A percentile compares a stretch with the other conserved stretches of the same genome.
Conservation (phyloP, 352 stramenopile species). For the Globisporangium iwayamae region DNA sequence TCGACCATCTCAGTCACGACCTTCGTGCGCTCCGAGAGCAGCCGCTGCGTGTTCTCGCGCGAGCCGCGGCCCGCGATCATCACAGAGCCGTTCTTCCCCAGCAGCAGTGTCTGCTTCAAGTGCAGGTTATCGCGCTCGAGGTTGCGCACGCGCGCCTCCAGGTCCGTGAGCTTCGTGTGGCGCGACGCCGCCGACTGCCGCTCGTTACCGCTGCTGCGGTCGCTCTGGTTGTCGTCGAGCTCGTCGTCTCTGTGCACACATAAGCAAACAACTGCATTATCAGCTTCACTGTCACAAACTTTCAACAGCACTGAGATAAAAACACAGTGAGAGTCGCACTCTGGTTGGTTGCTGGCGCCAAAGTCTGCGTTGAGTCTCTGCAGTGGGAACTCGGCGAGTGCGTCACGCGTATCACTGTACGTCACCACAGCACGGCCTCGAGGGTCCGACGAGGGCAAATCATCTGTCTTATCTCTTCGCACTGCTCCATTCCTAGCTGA, state of each 20-base stretch:
- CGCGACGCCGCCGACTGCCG: slow-evolving; percentile 20
- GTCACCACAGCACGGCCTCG: neutral
- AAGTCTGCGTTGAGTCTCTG: slow-evolving; percentile 14
- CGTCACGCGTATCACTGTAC: neutral
- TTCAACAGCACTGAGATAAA: neutral
- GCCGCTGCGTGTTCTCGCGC: slow-evolving; percentile 41
- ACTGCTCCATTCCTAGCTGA: neutral
- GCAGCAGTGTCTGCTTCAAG: slow-evolving; percentile 68
- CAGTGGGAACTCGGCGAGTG: neutral
- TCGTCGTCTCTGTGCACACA: slow-evolving; percentile 9
- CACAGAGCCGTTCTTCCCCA: slow-evolving; percentile 54
- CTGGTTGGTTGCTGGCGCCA: neutral
- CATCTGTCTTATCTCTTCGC: neutral
- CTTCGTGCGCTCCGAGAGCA: slow-evolving; percentile 64
- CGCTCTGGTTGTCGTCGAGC: slow-evolving; percentile 21
- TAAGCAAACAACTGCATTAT: neutral
- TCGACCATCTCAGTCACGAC: slow-evolving; percentile 82
- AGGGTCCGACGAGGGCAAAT: neutral
- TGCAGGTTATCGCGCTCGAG: slow-evolving; percentile 76
- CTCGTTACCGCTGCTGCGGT: slow-evolving; percentile 10
- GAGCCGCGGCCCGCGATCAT: slow-evolving; percentile 31
- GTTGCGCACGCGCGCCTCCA: slow-evolving; percentile 63
- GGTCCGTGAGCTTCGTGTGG: slow-evolving; percentile 69
- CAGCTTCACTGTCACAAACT: neutral
- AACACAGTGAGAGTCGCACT: slow-evolving; percentile 2